phyloP scores from a whole-genome alignment of 768 basidiomycete genomes.

The Megacollybia marginata region DNA sequence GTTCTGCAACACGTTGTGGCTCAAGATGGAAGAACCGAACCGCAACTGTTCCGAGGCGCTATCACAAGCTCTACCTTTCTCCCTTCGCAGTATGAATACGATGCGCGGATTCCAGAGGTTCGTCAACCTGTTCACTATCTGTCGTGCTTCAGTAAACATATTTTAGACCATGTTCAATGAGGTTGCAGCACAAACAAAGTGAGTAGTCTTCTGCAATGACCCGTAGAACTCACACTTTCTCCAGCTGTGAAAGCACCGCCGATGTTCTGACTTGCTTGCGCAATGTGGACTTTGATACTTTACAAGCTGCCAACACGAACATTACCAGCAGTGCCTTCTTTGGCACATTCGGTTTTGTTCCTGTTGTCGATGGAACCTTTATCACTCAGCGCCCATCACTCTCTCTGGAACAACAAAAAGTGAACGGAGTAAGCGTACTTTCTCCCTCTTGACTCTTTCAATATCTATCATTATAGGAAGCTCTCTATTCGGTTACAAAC shows the following conservation, averaged over 20 bases:
- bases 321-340: conserved; percentile 19
- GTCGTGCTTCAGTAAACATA: neutral
- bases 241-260: conserved; percentile 15
- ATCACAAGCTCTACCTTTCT: conserved; percentile 25
- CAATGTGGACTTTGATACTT: conserved; percentile 7
- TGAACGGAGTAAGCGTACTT: conserved; percentile 32
- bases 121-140: neutral
- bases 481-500: neutral
- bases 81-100: conserved; percentile 25
- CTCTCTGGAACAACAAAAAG: conserved; percentile 24
- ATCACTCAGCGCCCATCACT: conserved; percentile 34
- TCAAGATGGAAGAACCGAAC: conserved; percentile 21
- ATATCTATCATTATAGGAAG: neutral
- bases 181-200: conserved; percentile 13
- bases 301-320: conserved; percentile 18
- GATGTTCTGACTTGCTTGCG: conserved; percentile 12
- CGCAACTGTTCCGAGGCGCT: conserved; percentile 22
- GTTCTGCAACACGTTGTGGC: conserved; percentile 27
- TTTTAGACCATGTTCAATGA: conserved; percentile 12
- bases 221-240: neutral
- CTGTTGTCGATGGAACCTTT: conserved; percentile 31
- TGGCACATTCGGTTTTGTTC: conserved; percentile 21
- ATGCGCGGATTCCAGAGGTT: conserved; percentile 21
- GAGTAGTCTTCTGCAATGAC: neutral
- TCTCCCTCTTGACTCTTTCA: neutral